A percentile compares a stretch with the other conserved stretches of the same genome.
phyloP scores from a whole-genome alignment of 179 eudicot species.

The Corrigiola litoralis region DNA sequence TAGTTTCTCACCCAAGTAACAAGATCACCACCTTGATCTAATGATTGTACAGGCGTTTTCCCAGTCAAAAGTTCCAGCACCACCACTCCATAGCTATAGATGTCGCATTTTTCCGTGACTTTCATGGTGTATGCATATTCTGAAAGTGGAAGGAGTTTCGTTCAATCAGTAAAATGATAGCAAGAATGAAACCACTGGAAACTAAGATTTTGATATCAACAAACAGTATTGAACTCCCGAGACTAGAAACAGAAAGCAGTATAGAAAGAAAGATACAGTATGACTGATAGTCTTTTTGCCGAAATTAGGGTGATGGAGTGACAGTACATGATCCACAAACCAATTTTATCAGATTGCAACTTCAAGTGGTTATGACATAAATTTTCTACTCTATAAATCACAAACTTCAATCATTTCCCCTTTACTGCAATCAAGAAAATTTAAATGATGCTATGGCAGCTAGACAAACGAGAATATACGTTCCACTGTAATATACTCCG shows the following conservation, averaged over 20 bases:
- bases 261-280: no score
- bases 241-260: no score
- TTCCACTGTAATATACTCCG: background rate
- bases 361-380: no score
- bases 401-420: no score
- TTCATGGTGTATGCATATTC: constrained; percentile 50
- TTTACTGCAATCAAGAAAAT: background rate
- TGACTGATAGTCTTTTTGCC: no score
- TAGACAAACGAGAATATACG: background rate
- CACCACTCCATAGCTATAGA: constrained; percentile 45
- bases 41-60: constrained; percentile 38
- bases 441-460: background rate
- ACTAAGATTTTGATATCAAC: background rate
- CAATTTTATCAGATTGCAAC: no score
- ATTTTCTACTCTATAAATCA: no score
- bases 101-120: constrained; percentile 43
- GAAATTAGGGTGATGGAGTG: no score
- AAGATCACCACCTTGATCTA: constrained; percentile 39
- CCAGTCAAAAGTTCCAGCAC: constrained; percentile 42
- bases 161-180: background rate
- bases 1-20: constrained; percentile 39
- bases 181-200: background rate
- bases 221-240: background rate
- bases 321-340: no score
- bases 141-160: constrained; percentile 6